A percentile compares a stretch with the other conserved stretches of the same genome.
Conservation (phyloP, 1,139 yeast genomes). For the Sugiyamaella paludigena region DNA sequence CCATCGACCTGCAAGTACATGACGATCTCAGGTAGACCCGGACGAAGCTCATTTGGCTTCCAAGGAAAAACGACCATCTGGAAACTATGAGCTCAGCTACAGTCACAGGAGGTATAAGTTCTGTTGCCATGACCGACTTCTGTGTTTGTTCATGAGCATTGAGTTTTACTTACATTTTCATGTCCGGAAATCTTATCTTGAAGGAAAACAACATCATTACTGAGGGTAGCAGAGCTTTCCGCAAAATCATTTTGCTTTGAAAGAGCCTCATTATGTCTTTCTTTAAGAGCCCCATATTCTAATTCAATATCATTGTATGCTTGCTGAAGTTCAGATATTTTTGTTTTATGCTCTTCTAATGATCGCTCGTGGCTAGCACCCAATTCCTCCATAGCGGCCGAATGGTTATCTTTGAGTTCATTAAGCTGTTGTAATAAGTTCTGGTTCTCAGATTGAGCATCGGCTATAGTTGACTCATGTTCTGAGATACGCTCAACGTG, state of each 20-base stretch:
- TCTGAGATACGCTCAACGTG: conserved; percentile 3
- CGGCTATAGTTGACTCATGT: conserved; percentile 10
- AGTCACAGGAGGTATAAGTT: too few species aligned
- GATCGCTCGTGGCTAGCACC: not conserved
- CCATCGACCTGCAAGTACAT: too few species aligned
- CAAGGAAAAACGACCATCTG: too few species aligned
- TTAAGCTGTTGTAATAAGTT: not conserved
- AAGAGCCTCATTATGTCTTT: conserved; percentile 20
- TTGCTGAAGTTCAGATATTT: conserved; percentile 9
- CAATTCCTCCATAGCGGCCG: conserved; percentile 1
- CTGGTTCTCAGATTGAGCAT: not conserved
- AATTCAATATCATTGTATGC: conserved; percentile 9
- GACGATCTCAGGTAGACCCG: too few species aligned
- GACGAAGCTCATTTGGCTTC: too few species aligned
- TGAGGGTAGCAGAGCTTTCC: conserved; percentile 23
- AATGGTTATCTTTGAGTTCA: conserved; percentile 3
- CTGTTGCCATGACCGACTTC: too few species aligned
- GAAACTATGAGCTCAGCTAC: too few species aligned
- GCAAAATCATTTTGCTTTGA: conserved; percentile 24
- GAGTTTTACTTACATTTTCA: conserved; percentile 17
- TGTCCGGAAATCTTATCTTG: conserved; percentile 22
- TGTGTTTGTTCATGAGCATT: not conserved
- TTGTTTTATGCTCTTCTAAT: conserved; percentile 18
- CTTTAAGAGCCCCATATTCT: conserved; percentile 12
- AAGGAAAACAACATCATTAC: conserved; percentile 21